Evolutionary conservation across 2,329 filamentous ascomycete genomes (phyloP), one percentile per base, ranked within the genome.

Genomic region (Aspergillus sp.): DNA sequence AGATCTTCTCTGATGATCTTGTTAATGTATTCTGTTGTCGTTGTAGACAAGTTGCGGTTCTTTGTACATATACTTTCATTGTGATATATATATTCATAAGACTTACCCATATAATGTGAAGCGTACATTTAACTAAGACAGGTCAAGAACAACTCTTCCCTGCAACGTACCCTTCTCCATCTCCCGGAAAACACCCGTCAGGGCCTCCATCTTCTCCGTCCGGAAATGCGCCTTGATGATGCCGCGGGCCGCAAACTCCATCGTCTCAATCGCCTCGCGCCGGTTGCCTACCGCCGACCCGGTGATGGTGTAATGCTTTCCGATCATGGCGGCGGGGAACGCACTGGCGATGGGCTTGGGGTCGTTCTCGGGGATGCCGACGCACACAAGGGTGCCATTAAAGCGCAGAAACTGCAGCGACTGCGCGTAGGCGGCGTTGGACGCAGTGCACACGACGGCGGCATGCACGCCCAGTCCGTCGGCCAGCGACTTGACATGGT

Each of bases 391-490:
- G 1, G 75, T 77, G 1, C 79, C 79, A 50, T 75, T 73, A 59
- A 79, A 76, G 22, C 76, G 71, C 17, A 82, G 66, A 54, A 81
- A 73, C 38, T 65, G 65, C 33, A 80, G 55, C 1, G 73, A 72
- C 66, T 81, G 79, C 44, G 70, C 72, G 59, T 82, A 82, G 4
- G 78, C 78, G 38, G 68, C 69, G 51, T 81, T 79, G 30, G 73
- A 73, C 14, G 75, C 73, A 1, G 78, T 79, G 61, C 78, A 79
- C 14, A 87, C 81, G 16, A 88, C 68, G 2, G 83, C 84, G 1
- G 82, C 81, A 53, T 83, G 78, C 0, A 82, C 84, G 24, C 85
- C 84, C 6, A 83, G 68, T 0, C 82, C 82, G 3, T 75, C 78
- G 3, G 83, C 83, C 1, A 83, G 67, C 33, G 74, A 75, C 60